These are phyloP conservation scores for Paecilomyces dactylethromorphus DNA, from an alignment of 2,329 filamentous ascomycete genomes.

Conservation along the genomic window DNA sequence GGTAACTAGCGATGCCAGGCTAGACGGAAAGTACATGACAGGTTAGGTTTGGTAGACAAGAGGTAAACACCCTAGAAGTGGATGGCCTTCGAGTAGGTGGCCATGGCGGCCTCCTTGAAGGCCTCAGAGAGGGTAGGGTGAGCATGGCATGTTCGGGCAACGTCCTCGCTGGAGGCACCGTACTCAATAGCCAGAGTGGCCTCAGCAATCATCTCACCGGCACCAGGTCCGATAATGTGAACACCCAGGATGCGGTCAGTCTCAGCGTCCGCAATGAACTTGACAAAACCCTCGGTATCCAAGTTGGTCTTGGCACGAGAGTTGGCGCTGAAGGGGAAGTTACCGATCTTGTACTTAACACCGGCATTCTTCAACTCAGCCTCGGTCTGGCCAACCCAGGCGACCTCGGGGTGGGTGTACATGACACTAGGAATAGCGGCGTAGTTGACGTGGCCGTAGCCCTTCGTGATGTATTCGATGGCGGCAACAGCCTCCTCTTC, in stretches of 20 bases:
- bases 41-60: slow-evolving; percentile 14
- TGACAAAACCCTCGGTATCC: slow-evolving; percentile 91
- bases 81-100: slow-evolving; percentile 89
- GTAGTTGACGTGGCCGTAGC: slow-evolving; percentile 98
- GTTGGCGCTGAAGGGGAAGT: slow-evolving; percentile 97
- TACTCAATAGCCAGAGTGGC: slow-evolving; percentile 93
- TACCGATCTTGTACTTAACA: slow-evolving; percentile 86
- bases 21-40: slow-evolving; percentile 17
- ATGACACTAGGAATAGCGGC: slow-evolving; percentile 95
- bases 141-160: slow-evolving; percentile 89
- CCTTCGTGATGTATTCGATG: slow-evolving; percentile 96
- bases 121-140: slow-evolving; percentile 95
- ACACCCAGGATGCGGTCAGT: slow-evolving; percentile 92
- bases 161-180: slow-evolving; percentile 89
- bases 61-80: slow-evolving; percentile 62
- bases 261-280: slow-evolving; percentile 93
- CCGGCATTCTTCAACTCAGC: slow-evolving; percentile 86
- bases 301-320: slow-evolving; percentile 98
- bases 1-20: slow-evolving; percentile 28
- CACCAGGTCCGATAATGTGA: slow-evolving; percentile 93
- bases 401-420: slow-evolving; percentile 98
- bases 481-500: slow-evolving; percentile 96
- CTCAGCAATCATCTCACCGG: slow-evolving; percentile 99
- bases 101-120: slow-evolving; percentile 99
- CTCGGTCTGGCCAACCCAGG: slow-evolving; percentile 97